Base-by-base conservation (phyloP, 495 filamentous ascomycete genomes). In the Choiromyces venosus region DNA sequence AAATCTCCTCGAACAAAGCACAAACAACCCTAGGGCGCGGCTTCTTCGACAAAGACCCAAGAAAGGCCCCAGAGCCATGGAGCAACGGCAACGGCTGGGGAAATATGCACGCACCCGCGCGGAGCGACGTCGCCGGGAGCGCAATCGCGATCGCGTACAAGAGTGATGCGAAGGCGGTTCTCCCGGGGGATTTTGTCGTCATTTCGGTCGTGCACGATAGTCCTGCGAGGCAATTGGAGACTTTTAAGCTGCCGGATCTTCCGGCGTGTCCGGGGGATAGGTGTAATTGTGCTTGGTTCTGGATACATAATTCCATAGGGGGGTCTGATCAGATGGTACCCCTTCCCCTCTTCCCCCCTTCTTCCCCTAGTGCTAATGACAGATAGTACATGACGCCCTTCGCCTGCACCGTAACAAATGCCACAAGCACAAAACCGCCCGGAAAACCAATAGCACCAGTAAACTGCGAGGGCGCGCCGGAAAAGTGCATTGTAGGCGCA, bases 211-310 rank as follows among this genome's bases (percentile, higher is more conserved):
- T 73, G 9, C 73, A 78, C 25, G 76, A 72, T 56, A 72, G 66
- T 5, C 72, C 77, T 12, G 74, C 76, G 16, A 74, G 76, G 36
- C 76, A 78, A 36, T 37, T 78, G 2, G 69, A 86, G 25, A 85
- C 83, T 4, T 88, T 87, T 73, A 70, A 83, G 29, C 83, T 88
- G 25, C 86, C 86, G 4, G 73, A 80, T 37, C 78, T 88, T 37
- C 84, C 84, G 8, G 74, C 82, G 36, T 88, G 87, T 75, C 86
- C 87, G 1, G 75, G 79, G 9, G 84, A 81, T 16, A 85, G 83
- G 14, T 88, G 87, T 76, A 85, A 81, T 52, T 88, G 87, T 71
- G 84, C 86, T 29, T 88, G 85, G 86, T 82, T 87, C n/a, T n/a
- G n/a, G n/a, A n/a, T n/a, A n/a, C n/a, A n/a, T n/a, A n/a, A n/a